Evolutionary conservation across 1,284 basidiomycete species (phyloP).

Genomic region (Leucocoprinus gongylophorus): DNA sequence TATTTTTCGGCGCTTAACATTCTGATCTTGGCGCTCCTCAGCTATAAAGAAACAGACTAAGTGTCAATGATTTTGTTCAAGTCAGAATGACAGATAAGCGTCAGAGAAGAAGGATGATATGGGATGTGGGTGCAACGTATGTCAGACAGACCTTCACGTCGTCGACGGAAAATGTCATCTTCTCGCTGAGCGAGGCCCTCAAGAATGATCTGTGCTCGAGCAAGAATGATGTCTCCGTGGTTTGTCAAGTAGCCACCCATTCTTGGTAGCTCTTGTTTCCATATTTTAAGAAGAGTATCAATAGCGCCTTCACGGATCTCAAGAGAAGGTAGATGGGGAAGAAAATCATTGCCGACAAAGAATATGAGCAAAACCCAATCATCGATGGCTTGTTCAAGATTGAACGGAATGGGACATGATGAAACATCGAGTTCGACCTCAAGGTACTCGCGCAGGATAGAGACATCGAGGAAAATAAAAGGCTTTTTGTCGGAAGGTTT

Average conservation of each 20-base stretch:
- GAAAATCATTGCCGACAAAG: constrained; percentile 99
- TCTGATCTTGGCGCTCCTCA: constrained; percentile 90
- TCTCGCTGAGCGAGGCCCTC: constrained; percentile 90
- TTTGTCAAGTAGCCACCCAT: constrained; percentile 98
- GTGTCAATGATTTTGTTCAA: constrained; percentile 20
- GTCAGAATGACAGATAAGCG: constrained; percentile 13
- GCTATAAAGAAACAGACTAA: constrained; percentile 41
- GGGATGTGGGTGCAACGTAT: constrained; percentile 14
- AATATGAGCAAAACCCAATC: constrained; percentile 99
- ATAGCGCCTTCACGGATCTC: constrained; percentile 99
- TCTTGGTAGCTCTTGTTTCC: constrained; percentile 86
- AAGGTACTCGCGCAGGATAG: constrained; percentile 93
- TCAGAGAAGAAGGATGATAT: constrained; percentile 13
- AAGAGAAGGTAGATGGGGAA: constrained; percentile 95
- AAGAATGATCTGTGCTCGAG: constrained; percentile 88
- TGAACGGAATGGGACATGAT: constrained; percentile 79
- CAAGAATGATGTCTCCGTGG: constrained; percentile 84
- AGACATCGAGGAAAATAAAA: constrained; percentile 99
- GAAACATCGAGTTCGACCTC: constrained; percentile 90
- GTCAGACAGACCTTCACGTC: constrained; percentile 77
- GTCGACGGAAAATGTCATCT: constrained; percentile 90
- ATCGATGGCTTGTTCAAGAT: constrained; percentile 95
- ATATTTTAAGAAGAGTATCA: constrained; percentile 92
- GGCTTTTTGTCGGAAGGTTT: constrained; percentile 83
- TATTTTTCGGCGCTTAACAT: constrained; percentile 80